Conservation (phyloP, 2,329 filamentous ascomycete species). For the Fusarium mangiferae region DNA sequence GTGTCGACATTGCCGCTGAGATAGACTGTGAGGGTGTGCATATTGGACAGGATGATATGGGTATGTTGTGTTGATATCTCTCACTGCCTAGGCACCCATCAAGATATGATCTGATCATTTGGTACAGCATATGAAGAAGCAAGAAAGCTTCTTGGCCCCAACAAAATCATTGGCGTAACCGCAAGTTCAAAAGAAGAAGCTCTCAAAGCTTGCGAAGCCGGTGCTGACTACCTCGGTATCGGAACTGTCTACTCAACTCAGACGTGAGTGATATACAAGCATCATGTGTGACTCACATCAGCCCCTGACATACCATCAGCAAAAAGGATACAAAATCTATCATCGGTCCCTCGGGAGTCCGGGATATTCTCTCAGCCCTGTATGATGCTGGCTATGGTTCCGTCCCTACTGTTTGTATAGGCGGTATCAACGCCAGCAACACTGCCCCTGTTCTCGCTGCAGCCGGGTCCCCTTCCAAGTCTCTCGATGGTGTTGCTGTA, state of each 20-base stretch:
- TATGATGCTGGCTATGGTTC: conserved; percentile 55
- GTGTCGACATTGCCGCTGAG: conserved; percentile 87
- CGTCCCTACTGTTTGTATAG: conserved; percentile 82
- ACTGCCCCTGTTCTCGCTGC: conserved; percentile 79
- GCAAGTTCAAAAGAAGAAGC: conserved; percentile 82
- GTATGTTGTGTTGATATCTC: conserved; percentile 59
- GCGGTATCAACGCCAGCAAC: conserved; percentile 84
- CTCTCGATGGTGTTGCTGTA: conserved; percentile 83
- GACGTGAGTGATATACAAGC: conserved; percentile 64
- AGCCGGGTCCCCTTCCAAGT: conserved; percentile 64
- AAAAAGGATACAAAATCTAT: conserved; percentile 85
- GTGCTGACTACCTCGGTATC: conserved; percentile 92
- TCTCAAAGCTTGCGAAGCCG: conserved; percentile 73
- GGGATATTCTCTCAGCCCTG: conserved; percentile 66
- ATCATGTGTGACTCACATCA: neutral
- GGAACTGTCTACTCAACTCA: conserved; percentile 88
- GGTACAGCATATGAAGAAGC: conserved; percentile 58
- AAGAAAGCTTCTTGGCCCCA: conserved; percentile 75
- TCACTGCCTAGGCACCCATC: neutral
- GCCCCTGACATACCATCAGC: conserved; percentile 51
- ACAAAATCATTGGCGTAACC: conserved; percentile 89
- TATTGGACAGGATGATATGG: conserved; percentile 93
- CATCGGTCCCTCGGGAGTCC: conserved; percentile 66
- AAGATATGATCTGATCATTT: conserved; percentile 1
- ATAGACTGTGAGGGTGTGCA: conserved; percentile 92